Evolutionary conservation across 2,329 filamentous ascomycete genomes (phyloP), one percentile per base, ranked within the genome.

Genomic region (Pseudogymnoascus sp.): DNA sequence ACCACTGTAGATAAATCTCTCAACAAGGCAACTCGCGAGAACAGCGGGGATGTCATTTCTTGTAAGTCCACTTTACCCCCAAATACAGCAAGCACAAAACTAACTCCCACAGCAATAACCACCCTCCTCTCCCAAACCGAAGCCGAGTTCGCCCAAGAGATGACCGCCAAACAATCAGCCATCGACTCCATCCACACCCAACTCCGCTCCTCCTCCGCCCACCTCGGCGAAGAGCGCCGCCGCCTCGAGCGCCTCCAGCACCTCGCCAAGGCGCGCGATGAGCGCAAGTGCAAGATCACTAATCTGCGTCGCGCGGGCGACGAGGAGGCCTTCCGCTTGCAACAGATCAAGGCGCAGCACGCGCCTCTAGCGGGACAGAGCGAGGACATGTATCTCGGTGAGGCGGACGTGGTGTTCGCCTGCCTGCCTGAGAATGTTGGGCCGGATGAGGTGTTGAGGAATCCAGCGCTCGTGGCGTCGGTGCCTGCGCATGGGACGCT

Each of bases 121-220:
- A 87, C 91, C 68, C 86, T 96, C 60, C 81, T 99, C 21, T 86
- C 85, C 47, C 87, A 92, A 69, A 90, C 92, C 4, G 86, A 92
- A 60, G 82, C 86, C 47, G 86, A 91, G 51, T 93, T 97, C 73
- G 88, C 90, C 63, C 81, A 86, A 60, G 90, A 93, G 73, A 85
- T 96, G 67, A 89, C 88, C 69, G 81, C 88, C 51, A 96, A 96
- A 73, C 93, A 97, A 77, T 82, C 88, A 60, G 83, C 87, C 31
- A 88, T 97, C 62, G 92, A 97, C 72, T 82, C 86, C 14, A 86
- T 96, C 37, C 93, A 97, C 75, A 80, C 84, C 45, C 87, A 88
- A 26, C 87, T 99, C 61, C 88, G 91, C 60, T 88, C 90, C 64
- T 87, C 91, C 1, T 95, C 92, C 1, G 83, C 87, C 18, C 85